Evolutionary conservation across 345 rosid species (phyloP), one percentile per base, ranked within the genome.

Genomic region (Acer saccharum): DNA sequence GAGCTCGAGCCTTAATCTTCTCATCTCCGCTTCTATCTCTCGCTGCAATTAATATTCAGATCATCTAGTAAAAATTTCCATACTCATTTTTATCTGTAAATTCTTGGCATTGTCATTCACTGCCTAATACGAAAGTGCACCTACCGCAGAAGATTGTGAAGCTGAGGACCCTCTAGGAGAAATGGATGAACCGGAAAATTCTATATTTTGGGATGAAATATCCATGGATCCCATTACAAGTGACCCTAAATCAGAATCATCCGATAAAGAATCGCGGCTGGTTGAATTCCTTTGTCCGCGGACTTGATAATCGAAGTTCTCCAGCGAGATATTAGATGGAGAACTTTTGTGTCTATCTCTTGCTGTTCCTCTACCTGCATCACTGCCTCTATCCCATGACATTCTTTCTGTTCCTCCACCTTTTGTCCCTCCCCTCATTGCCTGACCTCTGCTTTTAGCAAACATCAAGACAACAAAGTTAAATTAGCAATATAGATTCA

Each of bases 21-120:
- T 90, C 98, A 95, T 93, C 86, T 95, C 98, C 17, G 83, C 91
- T 86, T 93, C 98, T 60, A 91, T 16, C 16, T 89, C 92, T 64
- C 83, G 81, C 97, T 93, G 88, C 81, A 82, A 39, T 66, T 70
- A 68, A 63, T 2, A 73, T 10, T 65, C 73, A 78, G 29, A 80
- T 43, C 62, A 69, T 50, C 16, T 57, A 6, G 23, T 21, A 44
- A 21, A 55, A 18, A 4, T 67, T 14, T 55, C 39, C 48, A 10
- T 12, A 10, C 10, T 65, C 16, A 35, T 29, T 71, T 35, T 16
- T 29, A 7, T 29, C 39, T 35, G 6, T 35, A 35, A 35, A 35
- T 35, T 72, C 75, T 17, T 44, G 10, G 5, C 8, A 25, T 39
- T n/a, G 16, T 21, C 44, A 60, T 10, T 43, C 50, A 58, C 23